These are phyloP conservation scores for Begonia peltatifolia DNA, from an alignment of 306 rosid genomes.

Conservation along the genomic window DNA sequence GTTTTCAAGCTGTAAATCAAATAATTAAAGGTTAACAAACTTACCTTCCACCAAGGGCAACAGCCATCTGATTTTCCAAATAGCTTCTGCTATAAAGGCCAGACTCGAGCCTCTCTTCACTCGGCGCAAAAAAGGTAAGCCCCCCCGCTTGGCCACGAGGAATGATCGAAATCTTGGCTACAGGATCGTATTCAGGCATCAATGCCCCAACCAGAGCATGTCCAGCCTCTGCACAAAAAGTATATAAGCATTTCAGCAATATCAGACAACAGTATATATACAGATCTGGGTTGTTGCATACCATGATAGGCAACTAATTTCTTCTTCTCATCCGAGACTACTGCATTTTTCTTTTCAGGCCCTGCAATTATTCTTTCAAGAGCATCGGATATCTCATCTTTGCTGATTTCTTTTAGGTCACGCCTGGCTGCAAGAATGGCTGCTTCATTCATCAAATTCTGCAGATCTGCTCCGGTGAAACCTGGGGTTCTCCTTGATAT, in stretches of 20 bases:
- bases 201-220: constrained; percentile 69
- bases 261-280: too few species aligned
- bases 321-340: constrained; percentile 93
- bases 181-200: constrained; percentile 65
- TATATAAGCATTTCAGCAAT: not conserved
- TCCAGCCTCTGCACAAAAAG: constrained; percentile 76
- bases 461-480: constrained; percentile 67
- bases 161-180: constrained; percentile 93
- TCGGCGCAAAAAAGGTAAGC: constrained; percentile 51
- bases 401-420: constrained; percentile 92
- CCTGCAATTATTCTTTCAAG: constrained; percentile 96
- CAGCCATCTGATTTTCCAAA: constrained; percentile 99
- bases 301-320: constrained; percentile 80
- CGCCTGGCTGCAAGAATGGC: constrained; percentile 99
- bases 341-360: constrained; percentile 98
- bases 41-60: constrained; percentile 80
- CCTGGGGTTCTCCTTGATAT: constrained; percentile 97
- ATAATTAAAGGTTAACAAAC: too few species aligned
- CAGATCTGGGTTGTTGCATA: constrained; percentile 3
- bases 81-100: constrained; percentile 95
- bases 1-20: too few species aligned
- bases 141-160: constrained; percentile 86
- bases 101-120: constrained; percentile 61
- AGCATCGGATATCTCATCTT: constrained; percentile 96
- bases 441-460: constrained; percentile 97